Percentiles rank a stretch among this genome's conserved stretches.
These are phyloP conservation scores for Panellus pusillus DNA, from an alignment of 768 basidiomycete species.

Conservation along the genomic window DNA sequence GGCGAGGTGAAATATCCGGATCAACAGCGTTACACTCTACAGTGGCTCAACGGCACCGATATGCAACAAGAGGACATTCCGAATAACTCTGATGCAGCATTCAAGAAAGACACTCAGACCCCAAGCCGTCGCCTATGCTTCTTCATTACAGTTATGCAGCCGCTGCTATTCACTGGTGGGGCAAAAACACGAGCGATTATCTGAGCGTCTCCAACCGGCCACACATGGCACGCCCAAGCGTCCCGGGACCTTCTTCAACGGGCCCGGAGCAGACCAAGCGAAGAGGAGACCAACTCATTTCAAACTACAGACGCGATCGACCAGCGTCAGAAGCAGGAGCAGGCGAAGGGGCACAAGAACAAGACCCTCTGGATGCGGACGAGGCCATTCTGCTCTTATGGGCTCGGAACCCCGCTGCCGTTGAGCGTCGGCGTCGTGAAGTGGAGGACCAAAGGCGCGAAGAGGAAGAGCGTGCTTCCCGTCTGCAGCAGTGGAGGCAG, in stretches of 20 bases:
- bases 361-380: slow-evolving; percentile 9
- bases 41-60: no score
- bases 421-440: slow-evolving; percentile 8
- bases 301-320: no score
- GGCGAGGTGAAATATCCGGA: no score
- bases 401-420: slow-evolving; percentile 6
- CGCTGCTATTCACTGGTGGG: no score
- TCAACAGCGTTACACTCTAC: no score
- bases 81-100: no score
- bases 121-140: no score
- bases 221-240: slow-evolving; percentile 22
- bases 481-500: slow-evolving; percentile 10
- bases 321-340: no score
- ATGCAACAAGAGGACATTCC: no score
- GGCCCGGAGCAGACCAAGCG: slow-evolving; percentile 17
- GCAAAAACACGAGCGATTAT: slow-evolving; percentile 11
- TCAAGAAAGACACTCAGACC: no score
- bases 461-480: slow-evolving; percentile 10
- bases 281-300: not conserved
- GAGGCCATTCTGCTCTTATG: slow-evolving; percentile 12
- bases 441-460: slow-evolving; percentile 10
- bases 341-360: slow-evolving; percentile 5
- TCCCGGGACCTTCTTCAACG: slow-evolving; percentile 18
- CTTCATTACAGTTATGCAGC: no score
- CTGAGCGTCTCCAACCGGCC: slow-evolving; percentile 8